Percentiles rank a stretch among this genome's conserved stretches.
These are phyloP conservation scores for Hericium erinaceus DNA, from an alignment of 768 basidiomycete genomes.

Conservation along the genomic window DNA sequence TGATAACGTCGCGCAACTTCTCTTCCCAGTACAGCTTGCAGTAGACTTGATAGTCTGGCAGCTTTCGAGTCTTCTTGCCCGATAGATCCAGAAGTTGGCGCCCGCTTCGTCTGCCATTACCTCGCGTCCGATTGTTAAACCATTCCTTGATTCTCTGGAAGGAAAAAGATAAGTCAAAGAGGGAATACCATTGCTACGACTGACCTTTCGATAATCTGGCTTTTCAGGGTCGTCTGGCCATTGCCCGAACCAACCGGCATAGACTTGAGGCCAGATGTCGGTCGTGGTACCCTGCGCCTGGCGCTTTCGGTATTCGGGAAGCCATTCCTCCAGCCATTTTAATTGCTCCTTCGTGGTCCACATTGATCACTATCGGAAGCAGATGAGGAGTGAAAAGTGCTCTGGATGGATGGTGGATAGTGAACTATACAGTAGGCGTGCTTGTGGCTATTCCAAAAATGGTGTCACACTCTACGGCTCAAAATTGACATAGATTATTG, in stretches of 20 bases:
- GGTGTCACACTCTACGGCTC: no score
- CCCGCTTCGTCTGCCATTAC: neutral
- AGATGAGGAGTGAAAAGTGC: no score
- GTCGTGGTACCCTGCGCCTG: neutral
- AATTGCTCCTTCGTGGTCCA: neutral
- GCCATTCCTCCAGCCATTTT: neutral
- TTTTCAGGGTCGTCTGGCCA: neutral
- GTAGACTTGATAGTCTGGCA: neutral
- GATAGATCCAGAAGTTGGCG: neutral
- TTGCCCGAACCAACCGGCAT: neutral
- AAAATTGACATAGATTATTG: no score
- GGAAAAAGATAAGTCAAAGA: neutral
- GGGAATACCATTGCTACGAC: neutral
- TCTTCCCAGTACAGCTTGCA: neutral
- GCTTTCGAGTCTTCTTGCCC: neutral
- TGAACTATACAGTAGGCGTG: no score
- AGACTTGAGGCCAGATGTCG: neutral
- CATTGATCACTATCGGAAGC: neutral
- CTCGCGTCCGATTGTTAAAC: neutral
- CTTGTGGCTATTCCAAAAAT: no score
- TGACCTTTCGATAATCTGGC: neutral
- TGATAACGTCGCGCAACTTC: neutral
- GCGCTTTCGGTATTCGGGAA: neutral
- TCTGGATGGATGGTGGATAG: no score
- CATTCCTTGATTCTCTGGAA: neutral